Conservation (phyloP, 345 rosid genomes). For the Laguncularia racemosa region DNA sequence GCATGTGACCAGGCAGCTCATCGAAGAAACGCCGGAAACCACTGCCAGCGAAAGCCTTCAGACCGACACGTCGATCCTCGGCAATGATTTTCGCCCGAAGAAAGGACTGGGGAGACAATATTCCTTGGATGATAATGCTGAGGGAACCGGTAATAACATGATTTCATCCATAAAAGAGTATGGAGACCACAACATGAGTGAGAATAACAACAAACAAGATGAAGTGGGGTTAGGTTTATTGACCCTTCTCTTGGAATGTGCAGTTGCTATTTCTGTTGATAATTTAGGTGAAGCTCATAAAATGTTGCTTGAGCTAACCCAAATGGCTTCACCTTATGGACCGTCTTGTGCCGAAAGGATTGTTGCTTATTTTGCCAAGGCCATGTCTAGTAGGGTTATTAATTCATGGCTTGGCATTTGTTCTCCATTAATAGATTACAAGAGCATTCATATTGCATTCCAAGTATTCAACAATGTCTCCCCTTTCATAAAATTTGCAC, state of each 20-base stretch:
- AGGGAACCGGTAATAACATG: conserved; percentile 8
- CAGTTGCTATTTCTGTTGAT: conserved; percentile 60
- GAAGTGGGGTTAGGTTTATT: conserved; percentile 36
- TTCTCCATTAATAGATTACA: conserved; percentile 43
- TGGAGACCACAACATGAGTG: conserved; percentile 6
- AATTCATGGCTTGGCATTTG: conserved; percentile 68
- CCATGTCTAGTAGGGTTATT: conserved; percentile 53
- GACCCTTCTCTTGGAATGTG: conserved; percentile 48
- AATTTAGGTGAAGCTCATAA: conserved; percentile 57
- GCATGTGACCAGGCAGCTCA: conserved; percentile 50
- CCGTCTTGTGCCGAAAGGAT: conserved; percentile 56
- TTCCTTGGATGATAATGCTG: not conserved
- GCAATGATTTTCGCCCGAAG: not conserved
- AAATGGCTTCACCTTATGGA: conserved; percentile 60
- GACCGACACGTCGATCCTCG: conserved; percentile 13
- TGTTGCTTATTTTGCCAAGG: conserved; percentile 64
- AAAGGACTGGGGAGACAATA: not conserved
- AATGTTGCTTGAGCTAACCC: conserved; percentile 57
- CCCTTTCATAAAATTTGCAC: conserved; percentile 60
- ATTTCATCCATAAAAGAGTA: conserved; percentile 16
- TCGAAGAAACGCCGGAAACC: conserved; percentile 40
- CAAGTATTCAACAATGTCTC: conserved; percentile 55
- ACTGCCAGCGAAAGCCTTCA: conserved; percentile 16
- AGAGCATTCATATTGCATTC: conserved; percentile 27
- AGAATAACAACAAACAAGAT: conserved; percentile 15